Evolutionary conservation across 495 filamentous ascomycete genomes (phyloP).

Genomic region (Pyronema domesticum): DNA sequence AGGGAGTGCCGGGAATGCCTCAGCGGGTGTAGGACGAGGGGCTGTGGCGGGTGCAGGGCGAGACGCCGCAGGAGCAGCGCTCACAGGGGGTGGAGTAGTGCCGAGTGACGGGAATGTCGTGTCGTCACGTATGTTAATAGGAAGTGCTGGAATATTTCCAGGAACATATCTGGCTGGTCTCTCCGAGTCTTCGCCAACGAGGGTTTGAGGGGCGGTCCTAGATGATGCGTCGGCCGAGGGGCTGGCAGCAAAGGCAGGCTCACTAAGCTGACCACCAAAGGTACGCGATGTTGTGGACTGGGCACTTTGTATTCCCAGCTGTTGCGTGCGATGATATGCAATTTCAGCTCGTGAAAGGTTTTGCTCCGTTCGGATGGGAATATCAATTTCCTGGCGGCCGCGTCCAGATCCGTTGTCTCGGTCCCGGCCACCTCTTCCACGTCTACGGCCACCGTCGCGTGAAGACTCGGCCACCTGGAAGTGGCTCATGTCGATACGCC

Average conservation of each 20-base stretch:
- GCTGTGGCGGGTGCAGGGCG: conserved; percentile 54
- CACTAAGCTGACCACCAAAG: conserved; percentile 65
- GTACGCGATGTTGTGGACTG: conserved; percentile 59
- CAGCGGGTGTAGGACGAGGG: conserved; percentile 21
- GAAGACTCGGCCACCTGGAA: conserved; percentile 53
- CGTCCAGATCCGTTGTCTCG: conserved; percentile 38
- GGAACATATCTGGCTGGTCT: conserved; percentile 8
- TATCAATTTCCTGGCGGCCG: conserved; percentile 61
- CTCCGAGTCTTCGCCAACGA: conserved; percentile 14
- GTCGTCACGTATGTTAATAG: conserved; percentile 19
- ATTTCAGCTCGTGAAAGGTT: conserved; percentile 72
- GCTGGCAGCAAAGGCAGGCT: conserved; percentile 25
- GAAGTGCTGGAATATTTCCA: not conserved
- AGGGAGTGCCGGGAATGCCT: not conserved
- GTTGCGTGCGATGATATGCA: conserved; percentile 68
- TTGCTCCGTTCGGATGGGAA: conserved; percentile 63
- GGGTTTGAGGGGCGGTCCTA: not conserved
- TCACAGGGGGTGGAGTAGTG: conserved; percentile 20
- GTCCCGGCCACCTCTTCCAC: conserved; percentile 29
- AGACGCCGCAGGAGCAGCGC: not conserved
- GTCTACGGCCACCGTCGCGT: conserved; percentile 33
- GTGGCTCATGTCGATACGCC: conserved; percentile 66
- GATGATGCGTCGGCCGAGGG: conserved; percentile 7
- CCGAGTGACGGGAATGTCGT: conserved; percentile 16
- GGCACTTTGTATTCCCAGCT: conserved; percentile 64